Evolutionary conservation across 2,329 filamentous ascomycete genomes (phyloP), one percentile per base, ranked within the genome.

Genomic region (Sporothrix humicola): DNA sequence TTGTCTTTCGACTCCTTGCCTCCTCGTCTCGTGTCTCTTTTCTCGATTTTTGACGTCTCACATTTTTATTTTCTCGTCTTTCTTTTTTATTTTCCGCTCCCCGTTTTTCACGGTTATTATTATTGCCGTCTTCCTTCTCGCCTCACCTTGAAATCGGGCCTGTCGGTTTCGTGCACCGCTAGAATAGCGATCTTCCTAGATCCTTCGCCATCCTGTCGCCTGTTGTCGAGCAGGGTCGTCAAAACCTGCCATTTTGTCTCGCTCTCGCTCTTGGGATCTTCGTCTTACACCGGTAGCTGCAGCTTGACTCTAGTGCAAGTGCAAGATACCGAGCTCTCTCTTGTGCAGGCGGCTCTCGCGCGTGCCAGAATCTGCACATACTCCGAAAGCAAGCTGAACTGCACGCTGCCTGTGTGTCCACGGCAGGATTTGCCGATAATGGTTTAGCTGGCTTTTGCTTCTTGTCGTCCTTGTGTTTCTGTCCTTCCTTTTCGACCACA

Each of bases 141-240:
- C 31, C 58, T 42, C 58, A n/a, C 58, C 58, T 42, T 42, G 58
- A 9, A 56, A 7, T 13, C 23, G 26, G 58, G 23, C 58, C 13
- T 58, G 58, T 61, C 31, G 13, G 58, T 61, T n/a, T 61, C 31
- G 58, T 61, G 58, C 58, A 61, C 17, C 58, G 15, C 56, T 59
- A 37, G 56, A 23, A 59, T 59, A 37, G 37, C 56, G 56, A 59
- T 59, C 56, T 59, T 59, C 26, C 56, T 37, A 13, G 58, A 61
- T 61, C 58, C 58, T 61, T 6, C 12, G n/a, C 23, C 50, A 4
- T 54, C 52, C 10, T 20, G 52, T 20, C 1, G 15, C 46, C 15
- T 7, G n/a, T 9, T 42, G 13, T 6, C 58, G 13, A n/a, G 7
- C 26, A 61, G 58, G 58, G 26, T 61, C 58, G 58, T 9, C 26